These are phyloP conservation scores for Yarrowia galli DNA, from an alignment of 1,139 yeast species.

Conservation along the genomic window DNA sequence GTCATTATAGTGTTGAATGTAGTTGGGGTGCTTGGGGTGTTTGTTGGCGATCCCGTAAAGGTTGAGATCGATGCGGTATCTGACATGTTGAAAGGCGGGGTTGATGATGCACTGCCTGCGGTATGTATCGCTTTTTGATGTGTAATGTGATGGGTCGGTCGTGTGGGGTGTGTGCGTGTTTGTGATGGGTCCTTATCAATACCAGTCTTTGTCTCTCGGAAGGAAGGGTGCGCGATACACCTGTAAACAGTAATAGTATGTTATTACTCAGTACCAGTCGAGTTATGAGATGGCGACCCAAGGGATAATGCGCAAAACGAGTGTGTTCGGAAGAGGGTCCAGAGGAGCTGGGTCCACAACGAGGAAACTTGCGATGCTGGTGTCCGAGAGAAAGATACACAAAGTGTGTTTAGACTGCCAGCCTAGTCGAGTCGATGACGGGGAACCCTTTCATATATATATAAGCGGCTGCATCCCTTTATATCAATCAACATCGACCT, in stretches of 20 bases:
- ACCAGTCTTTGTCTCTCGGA: not conserved
- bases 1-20: constrained; percentile 4
- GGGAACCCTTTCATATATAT: not conserved
- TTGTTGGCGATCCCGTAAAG: not conserved
- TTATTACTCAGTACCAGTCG: not conserved
- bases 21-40: not conserved
- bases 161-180: not conserved
- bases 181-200: not conserved
- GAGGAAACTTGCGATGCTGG: not conserved
- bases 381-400: no score
- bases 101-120: not conserved
- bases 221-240: no score
- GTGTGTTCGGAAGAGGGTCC: not conserved
- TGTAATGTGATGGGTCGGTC: no score
- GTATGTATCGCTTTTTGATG: not conserved
- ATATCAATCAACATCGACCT: not conserved
- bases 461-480: constrained; percentile 13
- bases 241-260: no score
- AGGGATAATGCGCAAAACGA: not conserved
- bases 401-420: not conserved
- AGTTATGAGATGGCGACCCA: no score
- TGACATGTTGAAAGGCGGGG: not conserved
- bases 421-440: not conserved
- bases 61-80: not conserved
- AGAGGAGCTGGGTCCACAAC: not conserved